These are phyloP conservation scores for Multifurca ochricompacta DNA, from an alignment of 768 basidiomycete species.

Conservation along the genomic window DNA sequence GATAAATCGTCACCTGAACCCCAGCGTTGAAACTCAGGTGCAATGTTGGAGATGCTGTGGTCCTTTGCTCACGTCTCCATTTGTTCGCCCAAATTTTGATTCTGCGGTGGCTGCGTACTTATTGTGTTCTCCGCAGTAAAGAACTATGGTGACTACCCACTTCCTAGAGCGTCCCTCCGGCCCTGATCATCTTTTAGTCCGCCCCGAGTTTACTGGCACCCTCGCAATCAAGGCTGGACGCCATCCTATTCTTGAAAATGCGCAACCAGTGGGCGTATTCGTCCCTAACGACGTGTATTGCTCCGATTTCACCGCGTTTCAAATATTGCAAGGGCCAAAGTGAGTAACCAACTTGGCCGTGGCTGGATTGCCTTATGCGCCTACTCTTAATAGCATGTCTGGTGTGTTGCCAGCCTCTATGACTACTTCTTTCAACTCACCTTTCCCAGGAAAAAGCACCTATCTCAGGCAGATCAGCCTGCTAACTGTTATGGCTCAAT, in stretches of 20 bases:
- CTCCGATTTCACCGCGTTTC: slow-evolving; percentile 76
- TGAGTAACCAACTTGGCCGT: slow-evolving; percentile 29
- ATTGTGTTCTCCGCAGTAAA: slow-evolving; percentile 29
- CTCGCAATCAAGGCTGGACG: slow-evolving; percentile 83
- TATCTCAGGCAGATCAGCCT: slow-evolving; percentile 85
- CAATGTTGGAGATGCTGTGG: slow-evolving; percentile 84
- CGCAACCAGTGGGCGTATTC: slow-evolving; percentile 57
- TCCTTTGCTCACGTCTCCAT: slow-evolving; percentile 81
- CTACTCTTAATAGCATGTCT: slow-evolving; percentile 45
- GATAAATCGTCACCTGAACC: not conserved
- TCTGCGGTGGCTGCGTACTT: not conserved
- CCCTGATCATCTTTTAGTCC: slow-evolving; percentile 40
- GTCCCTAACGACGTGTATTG: slow-evolving; percentile 91
- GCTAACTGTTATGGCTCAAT: slow-evolving; percentile 79
- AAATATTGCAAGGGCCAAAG: slow-evolving; percentile 91
- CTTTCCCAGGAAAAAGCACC: slow-evolving; percentile 72
- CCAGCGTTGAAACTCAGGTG: slow-evolving; percentile 43
- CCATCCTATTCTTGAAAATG: slow-evolving; percentile 79
- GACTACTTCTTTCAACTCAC: not conserved
- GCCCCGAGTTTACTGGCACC: slow-evolving; percentile 88
- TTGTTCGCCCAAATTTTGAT: slow-evolving; percentile 38
- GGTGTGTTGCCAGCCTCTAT: slow-evolving; percentile 27
- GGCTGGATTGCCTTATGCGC: slow-evolving; percentile 2
- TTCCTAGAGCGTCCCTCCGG: not conserved
- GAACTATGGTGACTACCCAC: slow-evolving; percentile 36